phyloP scores from a whole-genome alignment of 495 filamentous ascomycete genomes.

The Penicillium roqueforti region DNA sequence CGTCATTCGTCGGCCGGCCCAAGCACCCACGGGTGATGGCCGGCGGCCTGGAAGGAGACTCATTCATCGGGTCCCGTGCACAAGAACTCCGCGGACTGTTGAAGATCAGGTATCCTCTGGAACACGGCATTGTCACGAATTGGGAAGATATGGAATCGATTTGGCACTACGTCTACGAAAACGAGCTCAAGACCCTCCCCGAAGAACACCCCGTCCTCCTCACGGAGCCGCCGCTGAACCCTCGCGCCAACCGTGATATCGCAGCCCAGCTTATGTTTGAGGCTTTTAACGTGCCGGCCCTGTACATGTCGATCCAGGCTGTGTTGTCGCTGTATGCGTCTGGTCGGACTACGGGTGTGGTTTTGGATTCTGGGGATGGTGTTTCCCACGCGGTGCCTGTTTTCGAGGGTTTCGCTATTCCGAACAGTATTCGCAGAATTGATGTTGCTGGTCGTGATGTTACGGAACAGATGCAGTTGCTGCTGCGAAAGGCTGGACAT shows the following conservation, averaged over 20 bases:
- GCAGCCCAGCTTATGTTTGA: slow-evolving; percentile 98
- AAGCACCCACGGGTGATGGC: slow-evolving; percentile 96
- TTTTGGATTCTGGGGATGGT: slow-evolving; percentile 92
- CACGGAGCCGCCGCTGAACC: slow-evolving; percentile 96
- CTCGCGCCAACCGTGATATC: slow-evolving; percentile 89
- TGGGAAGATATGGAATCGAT: slow-evolving; percentile 99
- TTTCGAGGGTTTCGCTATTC: slow-evolving; percentile 96
- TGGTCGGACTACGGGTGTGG: slow-evolving; percentile 92
- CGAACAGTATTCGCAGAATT: slow-evolving; percentile 87
- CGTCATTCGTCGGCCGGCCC: slow-evolving; percentile 95
- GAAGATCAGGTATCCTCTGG: slow-evolving; percentile 92
- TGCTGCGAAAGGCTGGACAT: slow-evolving; percentile 88
- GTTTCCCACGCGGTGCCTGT: slow-evolving; percentile 97
- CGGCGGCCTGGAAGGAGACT: slow-evolving; percentile 91
- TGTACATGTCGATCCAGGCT: slow-evolving; percentile 96
- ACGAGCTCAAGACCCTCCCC: slow-evolving; percentile 87
- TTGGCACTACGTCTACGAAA: slow-evolving; percentile 83
- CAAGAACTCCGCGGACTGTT: slow-evolving; percentile 89
- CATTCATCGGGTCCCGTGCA: slow-evolving; percentile 92
- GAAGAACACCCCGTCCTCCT: slow-evolving; percentile 98
- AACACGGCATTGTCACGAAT: slow-evolving; percentile 97
- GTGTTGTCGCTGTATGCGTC: slow-evolving; percentile 95
- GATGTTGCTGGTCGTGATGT: slow-evolving; percentile 98
- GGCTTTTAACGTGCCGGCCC: slow-evolving; percentile 94
- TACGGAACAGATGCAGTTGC: slow-evolving; percentile 88